Percentiles rank a stretch among this genome's conserved stretches.
Conservation (phyloP, 129 eudicot species). For the Dittrichia graveolens region DNA sequence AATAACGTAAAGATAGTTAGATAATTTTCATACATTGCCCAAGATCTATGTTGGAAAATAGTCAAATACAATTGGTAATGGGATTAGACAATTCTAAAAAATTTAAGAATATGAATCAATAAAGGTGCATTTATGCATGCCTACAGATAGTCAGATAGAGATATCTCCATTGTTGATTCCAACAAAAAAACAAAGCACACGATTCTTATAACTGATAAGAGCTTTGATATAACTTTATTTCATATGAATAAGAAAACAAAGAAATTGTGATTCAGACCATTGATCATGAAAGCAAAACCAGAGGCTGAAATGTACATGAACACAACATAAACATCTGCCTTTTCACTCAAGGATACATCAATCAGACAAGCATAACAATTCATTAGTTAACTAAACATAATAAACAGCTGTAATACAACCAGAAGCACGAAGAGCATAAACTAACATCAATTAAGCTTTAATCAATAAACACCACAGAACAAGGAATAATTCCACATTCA, state of each 20-base stretch:
- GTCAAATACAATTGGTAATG: no score
- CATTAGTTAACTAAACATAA: neutral
- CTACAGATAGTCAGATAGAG: no score
- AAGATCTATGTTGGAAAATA: no score
- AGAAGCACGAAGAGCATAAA: neutral
- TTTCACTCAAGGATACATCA: constrained; percentile 10
- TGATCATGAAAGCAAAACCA: constrained; percentile 8
- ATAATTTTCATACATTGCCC: no score
- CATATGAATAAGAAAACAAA: no score
- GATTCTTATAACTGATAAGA: no score
- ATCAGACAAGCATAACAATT: constrained; percentile 1
- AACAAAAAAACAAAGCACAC: no score
- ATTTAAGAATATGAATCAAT: no score
- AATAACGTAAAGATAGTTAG: neutral
- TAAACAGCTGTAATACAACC: neutral
- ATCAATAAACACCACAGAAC: constrained; percentile 3
- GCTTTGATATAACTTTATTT: no score
- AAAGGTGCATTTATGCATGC: no score
- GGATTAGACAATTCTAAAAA: no score
- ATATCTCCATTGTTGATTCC: no score
- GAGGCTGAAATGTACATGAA: neutral
- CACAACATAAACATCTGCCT: constrained; percentile 12
- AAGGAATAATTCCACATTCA: neutral
- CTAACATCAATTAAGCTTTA: neutral
- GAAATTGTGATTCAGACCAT: neutral